These are phyloP conservation scores for Abortiporus biennis DNA, from an alignment of 1,284 basidiomycete species.

Conservation along the genomic window DNA sequence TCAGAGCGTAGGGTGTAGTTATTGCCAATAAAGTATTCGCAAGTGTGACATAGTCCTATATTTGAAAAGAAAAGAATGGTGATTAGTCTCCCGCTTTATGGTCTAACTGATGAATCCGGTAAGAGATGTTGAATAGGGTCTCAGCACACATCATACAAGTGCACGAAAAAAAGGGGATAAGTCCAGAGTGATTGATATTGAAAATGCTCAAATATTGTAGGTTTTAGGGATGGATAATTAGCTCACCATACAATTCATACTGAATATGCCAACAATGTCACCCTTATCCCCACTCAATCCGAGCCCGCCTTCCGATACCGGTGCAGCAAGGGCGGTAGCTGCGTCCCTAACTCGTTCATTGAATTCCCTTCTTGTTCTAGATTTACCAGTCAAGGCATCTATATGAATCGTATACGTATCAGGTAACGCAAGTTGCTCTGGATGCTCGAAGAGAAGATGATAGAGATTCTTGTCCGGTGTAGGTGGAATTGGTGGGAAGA, in stretches of 20 bases:
- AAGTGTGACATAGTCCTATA: slow-evolving; percentile 57
- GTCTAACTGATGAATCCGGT: too few relatives aligned
- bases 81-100: background rate
- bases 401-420: slow-evolving; percentile 54
- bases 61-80: background rate
- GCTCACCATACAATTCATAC: slow-evolving; percentile 61
- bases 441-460: slow-evolving; percentile 47
- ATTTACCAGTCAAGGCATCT: slow-evolving; percentile 45
- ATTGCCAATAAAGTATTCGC: slow-evolving; percentile 50
- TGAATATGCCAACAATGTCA: slow-evolving; percentile 63
- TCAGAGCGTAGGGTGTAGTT: slow-evolving; percentile 54
- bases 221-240: too few relatives aligned
- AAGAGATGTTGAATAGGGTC: too few relatives aligned
- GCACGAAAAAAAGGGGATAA: background rate
- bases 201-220: too few relatives aligned
- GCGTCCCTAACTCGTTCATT: slow-evolving; percentile 43
- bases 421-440: slow-evolving; percentile 43
- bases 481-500: slow-evolving; percentile 29
- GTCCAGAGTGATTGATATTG: background rate
- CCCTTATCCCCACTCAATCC: slow-evolving; percentile 38
- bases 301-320: slow-evolving; percentile 44
- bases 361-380: slow-evolving; percentile 42
- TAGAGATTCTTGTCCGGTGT: slow-evolving; percentile 49
- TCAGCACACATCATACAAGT: background rate
- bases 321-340: slow-evolving; percentile 48